Evolutionary conservation across 192 early-diverging fungal species (phyloP), one percentile per base, ranked within the genome.

Genomic region (Kickxella alabastrina): DNA sequence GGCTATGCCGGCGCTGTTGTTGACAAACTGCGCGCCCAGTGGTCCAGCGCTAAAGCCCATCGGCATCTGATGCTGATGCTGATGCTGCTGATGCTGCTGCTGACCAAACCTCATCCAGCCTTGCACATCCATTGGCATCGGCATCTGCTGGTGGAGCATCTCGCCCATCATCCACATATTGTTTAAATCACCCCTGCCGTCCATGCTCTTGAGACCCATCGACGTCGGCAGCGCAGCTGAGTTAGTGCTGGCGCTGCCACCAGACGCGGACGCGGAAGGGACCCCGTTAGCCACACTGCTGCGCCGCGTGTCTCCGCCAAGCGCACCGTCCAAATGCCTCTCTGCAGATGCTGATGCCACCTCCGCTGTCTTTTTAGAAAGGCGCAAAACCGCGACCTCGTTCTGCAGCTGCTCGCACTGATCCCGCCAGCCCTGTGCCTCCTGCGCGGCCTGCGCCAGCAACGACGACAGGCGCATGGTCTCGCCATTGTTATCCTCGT

Each of bases 371-470:
- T 57, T 48, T 2, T 15, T 46, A 6, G 44, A 7, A 6, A 28
- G 25, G n/a, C 27, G 6, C 5, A 57, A 54, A 1, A 26, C 50
- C 17, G 49, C 45, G 21, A 62, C 15, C 35, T 74, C 54, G 0
- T 39, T 59, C 0, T 39, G 44, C 2, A 62, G 27, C 12, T 21
- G 36, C 3, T 54, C 49, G 37, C 53, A 62, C 25, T 56, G 48
- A 14, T 66, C 70, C 5, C 51, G 62, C 62, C 63, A 66, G 25
- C 23, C 35, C 47, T 58, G 58, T n/a, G 70, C 49, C 22, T 62
- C 59, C 35, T 55, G 58, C 29, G 63, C 36, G 0, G 63, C 52
- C 63, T 74, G 63, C 13, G 57, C 35, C 50, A 74, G 35, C 36
- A 62, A 21, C 18, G 49, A n/a, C 40, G 54, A 44, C 45, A 74